These are phyloP conservation scores for Articulospora tetracladia DNA, from an alignment of 495 filamentous ascomycete species.

Conservation along the genomic window DNA sequence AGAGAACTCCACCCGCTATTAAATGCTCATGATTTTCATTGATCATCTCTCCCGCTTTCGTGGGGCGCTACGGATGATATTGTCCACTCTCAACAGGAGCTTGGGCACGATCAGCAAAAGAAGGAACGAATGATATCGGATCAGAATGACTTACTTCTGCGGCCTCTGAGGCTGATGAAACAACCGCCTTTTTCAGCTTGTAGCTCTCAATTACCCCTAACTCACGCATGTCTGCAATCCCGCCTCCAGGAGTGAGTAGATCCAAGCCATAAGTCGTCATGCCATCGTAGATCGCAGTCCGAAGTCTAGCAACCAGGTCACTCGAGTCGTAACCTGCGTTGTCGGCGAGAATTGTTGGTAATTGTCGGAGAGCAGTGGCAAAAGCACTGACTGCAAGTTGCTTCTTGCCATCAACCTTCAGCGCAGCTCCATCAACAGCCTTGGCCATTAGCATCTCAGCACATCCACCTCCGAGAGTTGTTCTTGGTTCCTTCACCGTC, in stretches of 20 bases:
- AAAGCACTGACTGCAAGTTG: conserved; percentile 90
- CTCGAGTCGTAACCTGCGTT: conserved; percentile 95
- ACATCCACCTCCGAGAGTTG: conserved; percentile 91
- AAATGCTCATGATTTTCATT: not conserved
- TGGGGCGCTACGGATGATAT: conserved; percentile 79
- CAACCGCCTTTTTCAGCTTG: conserved; percentile 96
- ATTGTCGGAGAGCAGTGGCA: conserved; percentile 80
- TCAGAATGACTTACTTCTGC: conserved; percentile 68
- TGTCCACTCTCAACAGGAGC: conserved; percentile 80
- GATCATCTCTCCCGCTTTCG: conserved; percentile 59
- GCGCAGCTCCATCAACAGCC: conserved; percentile 90
- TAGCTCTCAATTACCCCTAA: conserved; percentile 96
- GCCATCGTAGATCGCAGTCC: conserved; percentile 90
- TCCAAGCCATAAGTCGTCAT: conserved; percentile 90
- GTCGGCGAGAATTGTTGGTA: conserved; percentile 95
- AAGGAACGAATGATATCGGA: not conserved
- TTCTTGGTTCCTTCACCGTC: conserved; percentile 90
- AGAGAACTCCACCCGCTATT: conserved; percentile 7
- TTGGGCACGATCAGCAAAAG: conserved; percentile 27
- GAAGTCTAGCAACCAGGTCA: conserved; percentile 85
- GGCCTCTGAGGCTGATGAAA: conserved; percentile 90
- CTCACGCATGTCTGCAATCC: conserved; percentile 94
- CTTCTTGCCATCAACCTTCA: conserved; percentile 94
- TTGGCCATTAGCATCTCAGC: conserved; percentile 99
- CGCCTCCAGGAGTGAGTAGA: conserved; percentile 82